These are phyloP conservation scores for Bretschneidera sinensis DNA, from an alignment of 345 rosid genomes.

Conservation along the genomic window DNA sequence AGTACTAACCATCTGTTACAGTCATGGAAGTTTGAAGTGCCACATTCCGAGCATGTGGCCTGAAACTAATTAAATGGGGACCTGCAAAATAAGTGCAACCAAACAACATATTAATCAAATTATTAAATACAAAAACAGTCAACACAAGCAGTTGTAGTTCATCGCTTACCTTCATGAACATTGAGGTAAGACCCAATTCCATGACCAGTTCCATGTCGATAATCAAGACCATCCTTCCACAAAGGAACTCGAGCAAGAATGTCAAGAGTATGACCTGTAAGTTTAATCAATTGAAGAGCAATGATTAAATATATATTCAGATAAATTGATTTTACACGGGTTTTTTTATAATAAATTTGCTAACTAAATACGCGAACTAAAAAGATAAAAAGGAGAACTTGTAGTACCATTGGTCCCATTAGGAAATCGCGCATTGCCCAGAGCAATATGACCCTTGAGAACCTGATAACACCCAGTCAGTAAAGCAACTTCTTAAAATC, in stretches of 20 bases:
- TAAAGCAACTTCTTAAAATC: no score
- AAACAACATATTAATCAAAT: background rate
- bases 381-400: conserved; percentile 10
- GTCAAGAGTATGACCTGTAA: conserved; percentile 77
- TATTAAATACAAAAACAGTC: conserved; percentile 5
- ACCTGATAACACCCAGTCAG: conserved; percentile 40
- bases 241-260: conserved; percentile 87
- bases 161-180: conserved; percentile 88
- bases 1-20: conserved; percentile 83
- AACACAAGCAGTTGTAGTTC: conserved; percentile 3
- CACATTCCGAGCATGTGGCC: conserved; percentile 77
- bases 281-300: conserved; percentile 1
- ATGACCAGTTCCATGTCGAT: conserved; percentile 98
- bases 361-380: background rate
- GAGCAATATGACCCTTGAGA: conserved; percentile 87
- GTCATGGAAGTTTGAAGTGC: conserved; percentile 98
- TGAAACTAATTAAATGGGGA: conserved; percentile 86
- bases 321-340: background rate
- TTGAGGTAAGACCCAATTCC: conserved; percentile 92
- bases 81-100: conserved; percentile 45
- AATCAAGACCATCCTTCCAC: conserved; percentile 94
- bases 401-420: conserved; percentile 81
- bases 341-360: conserved; percentile 2
- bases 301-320: background rate
- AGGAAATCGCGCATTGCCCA: conserved; percentile 83